phyloP scores from a whole-genome alignment of 164 flowering plant species.

The Magnolia changhungtana region DNA sequence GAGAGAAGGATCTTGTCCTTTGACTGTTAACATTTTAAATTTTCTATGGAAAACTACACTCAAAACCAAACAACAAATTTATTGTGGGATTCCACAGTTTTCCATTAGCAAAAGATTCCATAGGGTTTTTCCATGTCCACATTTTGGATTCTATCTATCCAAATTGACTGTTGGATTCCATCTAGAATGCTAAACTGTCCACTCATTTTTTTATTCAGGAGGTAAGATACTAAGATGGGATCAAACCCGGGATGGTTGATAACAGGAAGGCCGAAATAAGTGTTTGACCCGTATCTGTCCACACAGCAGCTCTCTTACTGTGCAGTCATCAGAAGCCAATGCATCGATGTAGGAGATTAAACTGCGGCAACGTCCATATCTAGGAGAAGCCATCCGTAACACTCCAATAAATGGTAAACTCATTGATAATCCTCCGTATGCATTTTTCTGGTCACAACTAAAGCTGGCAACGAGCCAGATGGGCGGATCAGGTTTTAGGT shows the following conservation, averaged over 20 bases:
- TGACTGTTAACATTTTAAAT: too few species aligned
- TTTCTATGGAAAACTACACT: too few species aligned
- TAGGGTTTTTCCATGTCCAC: too few species aligned
- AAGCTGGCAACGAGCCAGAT: too few species aligned
- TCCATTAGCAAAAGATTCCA: too few species aligned
- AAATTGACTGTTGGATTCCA: not conserved
- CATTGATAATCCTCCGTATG: too few species aligned
- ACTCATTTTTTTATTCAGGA: not conserved
- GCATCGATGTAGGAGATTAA: conserved; percentile 58
- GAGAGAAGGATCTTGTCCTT: too few species aligned
- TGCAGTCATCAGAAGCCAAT: conserved; percentile 79
- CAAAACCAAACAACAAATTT: too few species aligned
- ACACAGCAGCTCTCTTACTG: conserved; percentile 55
- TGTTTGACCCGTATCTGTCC: conserved; percentile 92
- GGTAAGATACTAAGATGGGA: not conserved
- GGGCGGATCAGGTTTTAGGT: too few species aligned
- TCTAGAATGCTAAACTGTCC: not conserved
- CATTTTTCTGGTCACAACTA: too few species aligned
- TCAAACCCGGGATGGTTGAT: too few species aligned
- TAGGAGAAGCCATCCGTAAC: conserved; percentile 48
- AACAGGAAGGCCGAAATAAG: not conserved
- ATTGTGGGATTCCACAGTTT: too few species aligned
- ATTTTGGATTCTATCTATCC: not conserved
- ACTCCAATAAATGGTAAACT: conserved; percentile 36
- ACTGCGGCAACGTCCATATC: conserved; percentile 51